These are phyloP conservation scores for Tremella yokohamensis DNA, from an alignment of 768 basidiomycete species.

Conservation along the genomic window DNA sequence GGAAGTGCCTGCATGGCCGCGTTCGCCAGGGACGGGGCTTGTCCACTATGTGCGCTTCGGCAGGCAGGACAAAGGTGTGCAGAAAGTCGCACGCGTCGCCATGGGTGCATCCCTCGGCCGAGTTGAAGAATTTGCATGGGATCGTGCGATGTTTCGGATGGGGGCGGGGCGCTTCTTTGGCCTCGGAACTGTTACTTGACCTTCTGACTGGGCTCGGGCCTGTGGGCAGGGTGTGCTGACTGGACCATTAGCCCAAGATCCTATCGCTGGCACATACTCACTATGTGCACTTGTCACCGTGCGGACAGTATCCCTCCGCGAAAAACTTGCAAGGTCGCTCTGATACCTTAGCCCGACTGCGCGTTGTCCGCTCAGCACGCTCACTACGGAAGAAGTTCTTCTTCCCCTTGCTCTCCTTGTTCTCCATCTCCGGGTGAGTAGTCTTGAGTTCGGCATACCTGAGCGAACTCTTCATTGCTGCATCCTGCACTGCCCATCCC, in stretches of 20 bases:
- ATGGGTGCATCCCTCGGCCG: conserved; percentile 38
- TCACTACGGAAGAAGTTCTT: conserved; percentile 47
- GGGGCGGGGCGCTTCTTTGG: not conserved
- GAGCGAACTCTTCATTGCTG: conserved; percentile 37
- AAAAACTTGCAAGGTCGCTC: conserved; percentile 46
- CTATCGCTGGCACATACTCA: conserved; percentile 21
- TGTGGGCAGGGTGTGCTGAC: not conserved
- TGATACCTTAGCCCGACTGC: not conserved
- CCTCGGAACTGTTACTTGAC: conserved; percentile 8
- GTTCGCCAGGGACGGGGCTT: conserved; percentile 49
- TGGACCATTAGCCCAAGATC: too few relatives aligned
- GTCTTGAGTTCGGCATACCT: conserved; percentile 23
- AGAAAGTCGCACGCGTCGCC: conserved; percentile 42
- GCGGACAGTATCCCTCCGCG: conserved; percentile 44
- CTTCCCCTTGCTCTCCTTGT: not conserved
- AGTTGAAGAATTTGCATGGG: conserved; percentile 49
- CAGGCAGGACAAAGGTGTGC: conserved; percentile 44
- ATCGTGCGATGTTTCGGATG: conserved; percentile 23
- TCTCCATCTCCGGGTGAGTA: not conserved
- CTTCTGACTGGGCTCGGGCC: not conserved
- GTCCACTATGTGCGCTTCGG: conserved; percentile 29
- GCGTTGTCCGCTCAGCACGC: conserved; percentile 7
- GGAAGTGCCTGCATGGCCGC: conserved; percentile 40
- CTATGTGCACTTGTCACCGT: conserved; percentile 47
- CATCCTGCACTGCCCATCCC: conserved; percentile 48